Percentiles rank a stretch among this genome's conserved stretches.
phyloP scores from a whole-genome alignment of 768 basidiomycete species.

The Kwoniella heveanensis region DNA sequence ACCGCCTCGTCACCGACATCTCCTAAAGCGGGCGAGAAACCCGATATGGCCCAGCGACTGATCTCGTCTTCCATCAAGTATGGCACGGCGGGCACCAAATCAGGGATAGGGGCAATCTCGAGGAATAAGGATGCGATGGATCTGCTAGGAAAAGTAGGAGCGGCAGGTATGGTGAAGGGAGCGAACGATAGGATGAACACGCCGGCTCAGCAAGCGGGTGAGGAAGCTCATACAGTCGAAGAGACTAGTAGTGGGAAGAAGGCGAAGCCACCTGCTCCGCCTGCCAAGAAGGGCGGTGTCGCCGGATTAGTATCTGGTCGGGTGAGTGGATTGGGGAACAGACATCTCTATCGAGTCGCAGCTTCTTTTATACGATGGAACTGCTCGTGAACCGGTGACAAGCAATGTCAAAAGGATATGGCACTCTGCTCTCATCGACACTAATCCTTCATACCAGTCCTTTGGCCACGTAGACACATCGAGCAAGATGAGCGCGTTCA shows the following conservation, averaged over 20 bases:
- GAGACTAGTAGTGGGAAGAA: conserved; percentile 2
- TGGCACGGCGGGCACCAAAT: conserved; percentile 28
- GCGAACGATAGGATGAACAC: conserved; percentile 31
- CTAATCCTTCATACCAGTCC: conserved; percentile 11
- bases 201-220: neutral
- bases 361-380: too few species aligned
- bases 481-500: conserved; percentile 37
- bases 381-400: too few species aligned
- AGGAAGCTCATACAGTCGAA: conserved; percentile 8
- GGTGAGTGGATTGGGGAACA: conserved; percentile 20
- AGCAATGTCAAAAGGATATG: too few species aligned
- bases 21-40: conserved; percentile 22
- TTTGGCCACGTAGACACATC: conserved; percentile 43
- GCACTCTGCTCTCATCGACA: neutral
- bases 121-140: conserved; percentile 41
- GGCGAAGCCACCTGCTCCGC: conserved; percentile 22
- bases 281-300: conserved; percentile 32
- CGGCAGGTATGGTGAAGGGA: conserved; percentile 33
- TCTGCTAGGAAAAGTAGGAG: conserved; percentile 37
- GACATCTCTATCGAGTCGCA: too few species aligned
- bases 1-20: conserved; percentile 9
- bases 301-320: conserved; percentile 31
- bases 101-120: conserved; percentile 31
- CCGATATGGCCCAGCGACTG: conserved; percentile 37
- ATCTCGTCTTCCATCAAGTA: conserved; percentile 33